Conservation (phyloP, 140 eudicot genomes). For the Oenanthe javanica region DNA sequence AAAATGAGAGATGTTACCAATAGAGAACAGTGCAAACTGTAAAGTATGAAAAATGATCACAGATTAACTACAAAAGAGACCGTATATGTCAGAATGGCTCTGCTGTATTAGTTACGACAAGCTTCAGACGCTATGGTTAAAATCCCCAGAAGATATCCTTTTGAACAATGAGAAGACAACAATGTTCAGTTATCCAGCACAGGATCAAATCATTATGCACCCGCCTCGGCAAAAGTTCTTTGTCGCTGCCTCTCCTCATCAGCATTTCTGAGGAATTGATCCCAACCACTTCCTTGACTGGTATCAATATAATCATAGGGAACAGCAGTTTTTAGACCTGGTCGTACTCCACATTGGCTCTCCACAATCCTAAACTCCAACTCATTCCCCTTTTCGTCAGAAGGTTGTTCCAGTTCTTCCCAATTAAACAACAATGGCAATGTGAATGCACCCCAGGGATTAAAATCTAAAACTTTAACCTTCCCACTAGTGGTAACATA, state of each 20-base stretch:
- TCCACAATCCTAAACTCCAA: slow-evolving; percentile 65
- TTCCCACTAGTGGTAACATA: slow-evolving; percentile 50
- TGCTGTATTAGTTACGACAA: neutral
- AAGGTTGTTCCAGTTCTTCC: slow-evolving; percentile 57
- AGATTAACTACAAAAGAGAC: neutral
- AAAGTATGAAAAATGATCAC: neutral
- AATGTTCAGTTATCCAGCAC: neutral
- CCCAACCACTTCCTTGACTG: slow-evolving; percentile 95
- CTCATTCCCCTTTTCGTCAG: slow-evolving; percentile 15
- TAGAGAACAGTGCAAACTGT: neutral
- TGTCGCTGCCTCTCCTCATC: slow-evolving; percentile 56
- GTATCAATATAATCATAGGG: slow-evolving; percentile 94
- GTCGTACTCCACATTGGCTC: slow-evolving; percentile 66
- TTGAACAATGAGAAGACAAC: neutral
- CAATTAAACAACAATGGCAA: slow-evolving; percentile 72
- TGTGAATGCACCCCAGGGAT: slow-evolving; percentile 76
- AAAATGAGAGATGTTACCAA: neutral
- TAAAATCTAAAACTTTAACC: slow-evolving; percentile 79
- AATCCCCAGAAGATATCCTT: neutral
- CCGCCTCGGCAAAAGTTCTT: slow-evolving; percentile 30
- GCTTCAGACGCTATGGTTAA: neutral
- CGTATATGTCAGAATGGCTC: neutral
- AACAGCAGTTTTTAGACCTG: slow-evolving; percentile 83
- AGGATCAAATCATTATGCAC: slow-evolving; percentile 25
- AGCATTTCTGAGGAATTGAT: slow-evolving; percentile 74